These are phyloP conservation scores for Eucalyptus sp. DNA, from an alignment of 345 rosid species.

Conservation along the genomic window DNA sequence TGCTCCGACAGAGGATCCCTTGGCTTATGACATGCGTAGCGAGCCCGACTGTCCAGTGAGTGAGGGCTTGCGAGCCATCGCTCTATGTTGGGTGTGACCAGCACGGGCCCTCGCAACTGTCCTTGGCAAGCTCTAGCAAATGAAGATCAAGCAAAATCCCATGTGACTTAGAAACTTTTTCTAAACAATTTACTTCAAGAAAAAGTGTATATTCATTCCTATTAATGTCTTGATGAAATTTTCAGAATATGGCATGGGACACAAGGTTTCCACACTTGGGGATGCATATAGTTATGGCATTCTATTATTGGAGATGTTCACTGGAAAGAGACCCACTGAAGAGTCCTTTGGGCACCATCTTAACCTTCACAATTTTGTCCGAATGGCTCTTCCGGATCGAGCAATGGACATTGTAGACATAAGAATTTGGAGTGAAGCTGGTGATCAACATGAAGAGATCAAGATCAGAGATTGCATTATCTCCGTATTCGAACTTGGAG, in stretches of 20 bases:
- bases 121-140: neutral
- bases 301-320: neutral
- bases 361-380: neutral
- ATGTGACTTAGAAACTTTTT: neutral
- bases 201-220: neutral
- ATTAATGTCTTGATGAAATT: neutral
- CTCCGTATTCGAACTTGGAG: neutral
- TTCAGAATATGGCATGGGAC: neutral
- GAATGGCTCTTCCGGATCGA: neutral
- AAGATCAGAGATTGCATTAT: neutral
- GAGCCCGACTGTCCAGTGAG: too few species aligned
- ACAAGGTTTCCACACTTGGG: neutral
- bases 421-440: neutral
- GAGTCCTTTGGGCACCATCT: neutral
- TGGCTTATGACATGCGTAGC: accelerated
- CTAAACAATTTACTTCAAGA: neutral
- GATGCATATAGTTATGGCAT: neutral
- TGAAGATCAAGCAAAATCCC: neutral
- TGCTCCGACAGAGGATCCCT: accelerated
- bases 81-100: neutral
- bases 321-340: neutral
- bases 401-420: neutral
- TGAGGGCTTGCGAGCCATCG: too few species aligned
- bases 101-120: neutral
- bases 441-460: neutral